Evolutionary conservation across 140 eudicot species (phyloP).

Genomic region (Cichorium intybus): DNA sequence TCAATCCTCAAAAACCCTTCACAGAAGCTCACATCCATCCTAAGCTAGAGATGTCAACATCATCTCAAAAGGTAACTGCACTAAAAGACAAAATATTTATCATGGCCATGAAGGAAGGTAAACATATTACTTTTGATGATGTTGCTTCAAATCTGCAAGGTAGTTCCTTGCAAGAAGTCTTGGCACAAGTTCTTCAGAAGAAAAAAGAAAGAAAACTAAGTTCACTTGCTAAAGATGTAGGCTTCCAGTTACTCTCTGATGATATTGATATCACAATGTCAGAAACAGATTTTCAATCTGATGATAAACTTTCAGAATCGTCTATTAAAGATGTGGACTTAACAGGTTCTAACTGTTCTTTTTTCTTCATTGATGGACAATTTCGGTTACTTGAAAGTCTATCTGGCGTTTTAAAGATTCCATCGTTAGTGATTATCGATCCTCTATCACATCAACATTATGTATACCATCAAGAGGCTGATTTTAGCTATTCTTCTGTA

Average conservation of each 20-base stretch:
- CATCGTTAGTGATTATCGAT: slow-evolving; percentile 62
- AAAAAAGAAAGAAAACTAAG: slow-evolving; percentile 63
- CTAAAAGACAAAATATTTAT: slow-evolving; percentile 66
- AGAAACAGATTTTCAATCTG: slow-evolving; percentile 35
- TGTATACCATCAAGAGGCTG: slow-evolving; percentile 48
- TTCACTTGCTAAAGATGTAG: slow-evolving; percentile 82
- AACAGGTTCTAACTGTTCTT: slow-evolving; percentile 42
- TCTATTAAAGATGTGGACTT: slow-evolving; percentile 31
- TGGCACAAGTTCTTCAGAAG: slow-evolving; percentile 59
- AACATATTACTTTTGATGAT: slow-evolving; percentile 51
- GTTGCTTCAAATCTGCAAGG: slow-evolving; percentile 57
- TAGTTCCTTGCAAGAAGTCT: slow-evolving; percentile 67
- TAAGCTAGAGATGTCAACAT: slow-evolving; percentile 41
- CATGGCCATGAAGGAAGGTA: slow-evolving; percentile 63
- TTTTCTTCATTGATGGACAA: slow-evolving; percentile 72
- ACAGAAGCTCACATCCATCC: slow-evolving; percentile 34
- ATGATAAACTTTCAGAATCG: slow-evolving; percentile 23
- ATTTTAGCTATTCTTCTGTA: slow-evolving; percentile 44
- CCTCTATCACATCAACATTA: slow-evolving; percentile 69
- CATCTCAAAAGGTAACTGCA: slow-evolving; percentile 36
- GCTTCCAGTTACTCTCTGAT: slow-evolving; percentile 85
- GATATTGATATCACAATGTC: slow-evolving; percentile 58
- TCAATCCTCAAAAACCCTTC: slow-evolving; percentile 30
- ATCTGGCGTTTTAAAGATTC: slow-evolving; percentile 49
- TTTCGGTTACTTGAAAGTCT: slow-evolving; percentile 59